phyloP scores from a whole-genome alignment of 306 rosid species.

The Styphnolobium japonicum region DNA sequence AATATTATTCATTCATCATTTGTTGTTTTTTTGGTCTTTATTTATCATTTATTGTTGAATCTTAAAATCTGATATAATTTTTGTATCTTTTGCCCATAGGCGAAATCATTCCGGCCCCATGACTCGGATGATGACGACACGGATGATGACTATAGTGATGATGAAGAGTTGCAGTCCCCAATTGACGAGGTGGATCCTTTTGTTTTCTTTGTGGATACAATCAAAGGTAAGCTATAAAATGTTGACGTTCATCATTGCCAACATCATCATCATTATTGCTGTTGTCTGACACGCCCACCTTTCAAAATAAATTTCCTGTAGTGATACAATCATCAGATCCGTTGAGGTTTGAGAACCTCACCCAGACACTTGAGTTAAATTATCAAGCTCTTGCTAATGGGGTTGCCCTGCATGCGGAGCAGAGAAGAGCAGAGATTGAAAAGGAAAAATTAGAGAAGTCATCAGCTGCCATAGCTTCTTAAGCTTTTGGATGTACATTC shows the following conservation, averaged over 20 bases:
- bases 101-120: slow-evolving; percentile 72
- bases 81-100: slow-evolving; percentile 40
- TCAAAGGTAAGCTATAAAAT: slow-evolving; percentile 55
- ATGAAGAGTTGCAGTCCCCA: slow-evolving; percentile 97
- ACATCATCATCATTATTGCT: not conserved
- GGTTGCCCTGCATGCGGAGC: slow-evolving; percentile 91
- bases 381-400: slow-evolving; percentile 91
- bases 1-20: not conserved
- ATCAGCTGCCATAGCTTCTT: slow-evolving; percentile 54
- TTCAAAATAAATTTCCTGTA: slow-evolving; percentile 14
- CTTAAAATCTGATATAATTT: not conserved
- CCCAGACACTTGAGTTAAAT: slow-evolving; percentile 76
- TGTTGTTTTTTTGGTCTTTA: not conserved
- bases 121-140: slow-evolving; percentile 72
- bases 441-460: slow-evolving; percentile 84
- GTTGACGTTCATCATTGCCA: not conserved
- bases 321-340: slow-evolving; percentile 76
- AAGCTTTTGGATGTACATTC: slow-evolving; percentile 37
- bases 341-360: slow-evolving; percentile 75
- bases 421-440: slow-evolving; percentile 78
- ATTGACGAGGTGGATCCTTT: slow-evolving; percentile 98
- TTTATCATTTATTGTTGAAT: not conserved
- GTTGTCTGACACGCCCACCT: not conserved
- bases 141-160: slow-evolving; percentile 88
- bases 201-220: slow-evolving; percentile 76